Evolutionary conservation across 2,329 filamentous ascomycete genomes (phyloP).

Genomic region (Fusarium papillatum): DNA sequence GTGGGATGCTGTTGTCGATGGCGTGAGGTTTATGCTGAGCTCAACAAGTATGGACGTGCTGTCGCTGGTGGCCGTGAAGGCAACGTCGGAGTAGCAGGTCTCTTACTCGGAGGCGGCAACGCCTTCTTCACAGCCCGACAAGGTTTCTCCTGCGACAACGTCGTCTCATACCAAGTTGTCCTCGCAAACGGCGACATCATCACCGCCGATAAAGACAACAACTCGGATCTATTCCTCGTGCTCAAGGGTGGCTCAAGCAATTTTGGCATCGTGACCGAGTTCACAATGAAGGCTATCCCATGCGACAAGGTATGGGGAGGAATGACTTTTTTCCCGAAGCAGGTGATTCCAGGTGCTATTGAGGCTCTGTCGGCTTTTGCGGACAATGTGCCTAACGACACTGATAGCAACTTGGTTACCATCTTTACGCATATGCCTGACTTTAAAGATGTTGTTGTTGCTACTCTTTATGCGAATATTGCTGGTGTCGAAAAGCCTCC

Average conservation of each 20-base stretch:
- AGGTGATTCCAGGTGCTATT: conserved; percentile 21
- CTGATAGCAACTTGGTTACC: conserved; percentile 22
- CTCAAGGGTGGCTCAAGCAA: conserved; percentile 59
- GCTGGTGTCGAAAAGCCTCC: conserved; percentile 22
- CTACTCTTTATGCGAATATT: conserved; percentile 28
- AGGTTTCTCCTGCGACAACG: conserved; percentile 63
- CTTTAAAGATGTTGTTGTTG: conserved; percentile 24
- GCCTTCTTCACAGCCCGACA: conserved; percentile 47
- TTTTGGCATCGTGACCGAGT: conserved; percentile 53
- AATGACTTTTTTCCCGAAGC: conserved; percentile 30
- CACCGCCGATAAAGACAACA: conserved; percentile 49
- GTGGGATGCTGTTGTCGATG: too few species aligned
- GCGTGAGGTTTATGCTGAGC: conserved; percentile 43
- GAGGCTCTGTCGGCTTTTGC: conserved; percentile 12
- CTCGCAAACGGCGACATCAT: conserved; percentile 60
- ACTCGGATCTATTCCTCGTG: conserved; percentile 60
- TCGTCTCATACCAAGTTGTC: conserved; percentile 61
- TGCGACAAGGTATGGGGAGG: conserved; percentile 29
- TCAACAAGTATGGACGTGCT: conserved; percentile 50
- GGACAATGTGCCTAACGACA: conserved; percentile 25
- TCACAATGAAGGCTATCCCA: conserved; percentile 44
- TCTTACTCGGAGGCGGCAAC: conserved; percentile 45
- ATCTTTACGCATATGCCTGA: conserved; percentile 25
- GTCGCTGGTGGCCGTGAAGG: conserved; percentile 59
- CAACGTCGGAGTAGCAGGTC: conserved; percentile 46